phyloP scores from a whole-genome alignment of 768 basidiomycete genomes.

The Mycena vulgaris region DNA sequence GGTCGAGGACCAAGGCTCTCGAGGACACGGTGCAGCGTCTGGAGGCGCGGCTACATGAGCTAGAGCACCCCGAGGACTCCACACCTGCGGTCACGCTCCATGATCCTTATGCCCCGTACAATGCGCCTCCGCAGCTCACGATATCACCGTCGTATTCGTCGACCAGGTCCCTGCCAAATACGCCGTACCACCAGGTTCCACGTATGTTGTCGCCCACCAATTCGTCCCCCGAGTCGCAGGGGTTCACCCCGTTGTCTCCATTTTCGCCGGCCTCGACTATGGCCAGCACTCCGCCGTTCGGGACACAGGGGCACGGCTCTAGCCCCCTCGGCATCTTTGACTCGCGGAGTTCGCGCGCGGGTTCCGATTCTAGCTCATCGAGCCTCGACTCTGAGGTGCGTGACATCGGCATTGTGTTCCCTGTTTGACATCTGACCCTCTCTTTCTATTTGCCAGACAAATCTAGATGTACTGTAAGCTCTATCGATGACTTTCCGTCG shows the following conservation, averaged over 20 bases:
- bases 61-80: slow-evolving; percentile 51
- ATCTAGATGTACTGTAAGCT: slow-evolving; percentile 50
- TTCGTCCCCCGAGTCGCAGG: slow-evolving; percentile 37
- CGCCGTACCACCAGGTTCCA: slow-evolving; percentile 6
- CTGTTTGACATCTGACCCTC: not conserved
- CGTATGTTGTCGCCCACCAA: slow-evolving; percentile 10
- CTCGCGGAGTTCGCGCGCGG: slow-evolving; percentile 7
- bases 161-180: slow-evolving; percentile 20
- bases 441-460: slow-evolving; percentile 23
- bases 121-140: slow-evolving; percentile 18
- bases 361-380: slow-evolving; percentile 26
- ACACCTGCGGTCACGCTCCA: slow-evolving; percentile 37
- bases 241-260: slow-evolving; percentile 49
- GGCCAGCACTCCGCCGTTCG: slow-evolving; percentile 17
- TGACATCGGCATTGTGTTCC: not conserved
- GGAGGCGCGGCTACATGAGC: slow-evolving; percentile 55
- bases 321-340: slow-evolving; percentile 35
- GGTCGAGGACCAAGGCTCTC: slow-evolving; percentile 66
- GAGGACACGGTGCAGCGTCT: slow-evolving; percentile 59
- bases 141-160: not conserved
- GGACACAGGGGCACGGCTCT: not conserved
- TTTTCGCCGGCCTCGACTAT: slow-evolving; percentile 64
- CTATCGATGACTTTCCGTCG: slow-evolving; percentile 26
- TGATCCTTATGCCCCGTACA: slow-evolving; percentile 32
- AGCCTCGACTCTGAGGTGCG: slow-evolving; percentile 26